Base-by-base conservation (phyloP, 352 stramenopile genomes). In the Globisporangium splendens region DNA sequence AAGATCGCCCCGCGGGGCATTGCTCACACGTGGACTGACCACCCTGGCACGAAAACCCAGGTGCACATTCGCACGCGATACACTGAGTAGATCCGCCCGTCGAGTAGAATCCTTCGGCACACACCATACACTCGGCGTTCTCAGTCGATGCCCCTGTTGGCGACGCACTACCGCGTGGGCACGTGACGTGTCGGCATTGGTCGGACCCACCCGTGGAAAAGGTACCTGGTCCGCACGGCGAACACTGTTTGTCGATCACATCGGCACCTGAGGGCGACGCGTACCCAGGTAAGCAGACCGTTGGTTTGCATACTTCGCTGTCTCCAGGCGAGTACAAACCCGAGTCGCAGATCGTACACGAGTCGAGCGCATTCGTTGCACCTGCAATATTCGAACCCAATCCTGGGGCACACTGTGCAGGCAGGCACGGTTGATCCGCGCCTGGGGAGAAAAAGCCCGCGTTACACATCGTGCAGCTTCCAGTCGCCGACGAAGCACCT, bases 11-110 rank as follows among this genome's bases (percentile, higher is more conserved):
- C 4, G 50, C 43, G 3, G 56, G 39, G 22, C 74, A 84, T 38
- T 63, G 54, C 24, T 63, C 41, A 47, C 74, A 81, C 13, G 60
- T 69, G 1, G 74, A 74, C 38, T 68, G 54, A 8, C 71, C 66
- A 0, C 50, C 62, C 0, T 44, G 31, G 46, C 74, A 84, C 14
- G 69, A 71, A 39, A 54, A 63, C 12, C 69, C 69, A 1, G 61
- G 41, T 11, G 48, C 62, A 46, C 74, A 84, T 35, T 61, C 47
- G 54, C 74, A 84, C 15, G 65, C 56, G 46, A 79, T 71, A 35
- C 74, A 84, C 54, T 77, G 71, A 22, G 62, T 81, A 15, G 71
- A 69, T 11, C 71, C 74, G 13, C 74, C 74, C 0, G 74, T 77
- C 18, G 74, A 80, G 63, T 81, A 80, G 48, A 69, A 79, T 1